Base-by-base conservation (phyloP, 2,329 filamentous ascomycete genomes). In the Dothideomycetes sp. region DNA sequence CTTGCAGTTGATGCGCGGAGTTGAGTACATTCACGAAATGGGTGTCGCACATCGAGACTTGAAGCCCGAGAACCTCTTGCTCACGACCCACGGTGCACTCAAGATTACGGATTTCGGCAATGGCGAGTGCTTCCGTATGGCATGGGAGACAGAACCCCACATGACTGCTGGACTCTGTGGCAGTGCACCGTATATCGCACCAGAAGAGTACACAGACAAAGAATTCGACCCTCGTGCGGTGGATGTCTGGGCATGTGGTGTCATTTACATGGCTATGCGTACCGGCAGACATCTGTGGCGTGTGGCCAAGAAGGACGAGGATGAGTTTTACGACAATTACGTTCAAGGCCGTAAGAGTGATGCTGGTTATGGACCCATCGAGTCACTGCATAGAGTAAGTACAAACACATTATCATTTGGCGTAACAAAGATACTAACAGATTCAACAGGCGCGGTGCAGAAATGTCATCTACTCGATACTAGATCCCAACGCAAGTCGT, bases 181-280 rank as follows among this genome's bases (percentile, higher is more conserved):
- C 28, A 95, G 88, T 11, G 91, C 89, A 16, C 91, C 91, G 0
- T 98, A 98, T 58, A 98, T 98, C 51, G 85, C 91, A 1, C 91
- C 91, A 0, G 91, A 98, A 60, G 91, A 98, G 61, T 98, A 98
- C 55, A 77, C 80, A 2, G 88, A 94, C 58, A 87, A 82, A 60
- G 91, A 98, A 59, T 98, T 98, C 51, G 91, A 98, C 57, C 91
- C 91, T 20, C 77, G 91, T 44, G 89, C 91, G n/a, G 89, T 98
- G 34, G 91, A 98, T 56, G 82, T 96, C 11, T 98, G 91, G 91
- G 91, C 91, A 17, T 94, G 87, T 46, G 91, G 91, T 58, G 91
- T 98, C 37, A 98, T 98, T 45, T 98, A 98, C 67, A 98, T 98
- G 91, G 91, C 91, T 11, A 98, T 98, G 91, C 76, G 91, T 44